Evolutionary conservation across 108 stramenopile species (phyloP).

Genomic region (Pseudonitzschia multistriata): DNA sequence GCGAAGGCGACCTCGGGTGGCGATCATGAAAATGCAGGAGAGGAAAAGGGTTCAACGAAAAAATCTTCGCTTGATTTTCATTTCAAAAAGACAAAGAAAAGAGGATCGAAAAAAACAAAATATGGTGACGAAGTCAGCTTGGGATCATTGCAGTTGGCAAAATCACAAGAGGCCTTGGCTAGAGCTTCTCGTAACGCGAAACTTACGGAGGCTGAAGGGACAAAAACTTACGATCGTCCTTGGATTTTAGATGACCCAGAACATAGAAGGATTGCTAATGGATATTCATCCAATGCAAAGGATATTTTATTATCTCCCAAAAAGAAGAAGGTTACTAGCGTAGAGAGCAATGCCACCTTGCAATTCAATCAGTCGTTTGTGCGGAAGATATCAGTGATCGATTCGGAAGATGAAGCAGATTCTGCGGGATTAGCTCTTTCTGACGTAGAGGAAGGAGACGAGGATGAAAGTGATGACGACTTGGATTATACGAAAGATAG

Average conservation of each 20-base stretch:
- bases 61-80: conserved; percentile 22
- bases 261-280: neutral
- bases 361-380: conserved; percentile 19
- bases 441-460: conserved; percentile 10
- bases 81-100: conserved; percentile 26
- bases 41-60: neutral
- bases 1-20: neutral
- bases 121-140: conserved; percentile 38
- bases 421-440: neutral
- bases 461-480: neutral
- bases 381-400: neutral
- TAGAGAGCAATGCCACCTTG: neutral
- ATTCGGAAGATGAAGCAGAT: conserved; percentile 5
- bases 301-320: neutral
- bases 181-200: neutral
- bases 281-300: neutral
- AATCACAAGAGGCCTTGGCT: neutral
- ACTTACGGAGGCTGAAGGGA: neutral
- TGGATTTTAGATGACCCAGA: neutral
- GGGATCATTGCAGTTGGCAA: conserved; percentile 18
- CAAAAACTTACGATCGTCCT: neutral
- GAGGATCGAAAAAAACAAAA: conserved; percentile 5
- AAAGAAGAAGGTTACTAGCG: neutral
- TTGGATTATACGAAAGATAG: too few relatives aligned
- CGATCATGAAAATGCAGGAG: neutral